Conservation (phyloP, 1,139 yeast genomes). For the Hansenula anomala region DNA sequence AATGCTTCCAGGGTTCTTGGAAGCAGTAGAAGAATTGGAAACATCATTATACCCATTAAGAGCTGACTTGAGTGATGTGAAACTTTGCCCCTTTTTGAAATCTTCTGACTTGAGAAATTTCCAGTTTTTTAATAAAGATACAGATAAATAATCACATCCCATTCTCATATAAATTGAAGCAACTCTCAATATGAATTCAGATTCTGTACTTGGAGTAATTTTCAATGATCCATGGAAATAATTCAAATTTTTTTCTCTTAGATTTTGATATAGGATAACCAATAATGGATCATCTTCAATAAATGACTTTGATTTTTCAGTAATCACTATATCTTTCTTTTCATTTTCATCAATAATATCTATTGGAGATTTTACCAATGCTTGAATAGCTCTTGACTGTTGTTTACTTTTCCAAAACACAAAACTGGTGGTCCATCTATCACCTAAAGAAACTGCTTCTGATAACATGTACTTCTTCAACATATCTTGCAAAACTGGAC, state of each 20-base stretch:
- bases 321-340: constrained; percentile 19
- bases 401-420: constrained; percentile 63
- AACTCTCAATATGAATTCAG: constrained; percentile 55
- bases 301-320: constrained; percentile 37
- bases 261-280: constrained; percentile 55
- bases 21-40: constrained; percentile 6
- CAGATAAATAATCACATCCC: constrained; percentile 85
- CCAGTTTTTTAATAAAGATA: constrained; percentile 67
- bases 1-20: constrained; percentile 7
- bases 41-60: constrained; percentile 10
- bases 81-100: constrained; percentile 10
- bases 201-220: constrained; percentile 49
- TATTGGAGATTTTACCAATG: constrained; percentile 54
- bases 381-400: constrained; percentile 54
- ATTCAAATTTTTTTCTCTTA: constrained; percentile 46
- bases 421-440: constrained; percentile 83
- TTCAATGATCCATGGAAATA: constrained; percentile 45
- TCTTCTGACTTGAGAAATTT: constrained; percentile 37
- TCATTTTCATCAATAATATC: constrained; percentile 27
- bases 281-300: constrained; percentile 81
- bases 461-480: constrained; percentile 54
- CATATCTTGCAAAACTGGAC: constrained; percentile 45
- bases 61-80: constrained; percentile 5
- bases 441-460: constrained; percentile 54
- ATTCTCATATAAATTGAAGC: constrained; percentile 69